Evolutionary conservation across 768 basidiomycete species (phyloP).

Genomic region (Tricholoma sp.): DNA sequence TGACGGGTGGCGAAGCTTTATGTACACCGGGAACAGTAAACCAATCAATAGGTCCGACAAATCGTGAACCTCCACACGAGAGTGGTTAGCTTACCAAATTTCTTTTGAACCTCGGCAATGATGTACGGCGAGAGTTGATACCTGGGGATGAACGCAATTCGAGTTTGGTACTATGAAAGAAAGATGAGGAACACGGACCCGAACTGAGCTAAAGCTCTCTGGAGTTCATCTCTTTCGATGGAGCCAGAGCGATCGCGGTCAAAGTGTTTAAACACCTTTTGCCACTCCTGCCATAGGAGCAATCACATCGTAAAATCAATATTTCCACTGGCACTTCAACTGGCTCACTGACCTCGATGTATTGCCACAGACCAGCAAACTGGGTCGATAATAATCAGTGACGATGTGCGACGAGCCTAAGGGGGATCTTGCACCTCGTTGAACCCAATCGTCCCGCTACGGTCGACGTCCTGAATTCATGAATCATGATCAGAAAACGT

Average conservation of each 20-base stretch:
- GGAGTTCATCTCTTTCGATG: conserved; percentile 68
- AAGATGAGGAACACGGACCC: conserved; percentile 36
- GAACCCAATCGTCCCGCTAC: conserved; percentile 75
- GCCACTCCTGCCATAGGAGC: conserved; percentile 62
- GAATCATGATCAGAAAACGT: not conserved
- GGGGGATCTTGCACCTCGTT: conserved; percentile 48
- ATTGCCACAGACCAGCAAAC: conserved; percentile 79
- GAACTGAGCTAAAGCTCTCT: conserved; percentile 66
- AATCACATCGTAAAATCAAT: not conserved
- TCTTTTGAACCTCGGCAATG: conserved; percentile 62
- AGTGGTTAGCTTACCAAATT: conserved; percentile 57
- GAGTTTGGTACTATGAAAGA: not conserved
- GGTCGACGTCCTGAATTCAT: conserved; percentile 51
- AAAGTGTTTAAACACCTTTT: conserved; percentile 77
- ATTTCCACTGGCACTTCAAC: not conserved
- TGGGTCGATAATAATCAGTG: conserved; percentile 13
- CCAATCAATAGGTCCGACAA: conserved; percentile 16
- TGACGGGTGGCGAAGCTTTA: conserved; percentile 45
- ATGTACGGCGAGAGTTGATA: conserved; percentile 67
- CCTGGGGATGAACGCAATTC: conserved; percentile 18
- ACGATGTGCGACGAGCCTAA: conserved; percentile 7
- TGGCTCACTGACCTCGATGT: conserved; percentile 52
- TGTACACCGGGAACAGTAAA: conserved; percentile 42
- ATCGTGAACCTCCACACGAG: too few species aligned
- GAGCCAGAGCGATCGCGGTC: conserved; percentile 80